Base-by-base conservation (phyloP, 768 basidiomycete species). In the Pisolithus orientalis region DNA sequence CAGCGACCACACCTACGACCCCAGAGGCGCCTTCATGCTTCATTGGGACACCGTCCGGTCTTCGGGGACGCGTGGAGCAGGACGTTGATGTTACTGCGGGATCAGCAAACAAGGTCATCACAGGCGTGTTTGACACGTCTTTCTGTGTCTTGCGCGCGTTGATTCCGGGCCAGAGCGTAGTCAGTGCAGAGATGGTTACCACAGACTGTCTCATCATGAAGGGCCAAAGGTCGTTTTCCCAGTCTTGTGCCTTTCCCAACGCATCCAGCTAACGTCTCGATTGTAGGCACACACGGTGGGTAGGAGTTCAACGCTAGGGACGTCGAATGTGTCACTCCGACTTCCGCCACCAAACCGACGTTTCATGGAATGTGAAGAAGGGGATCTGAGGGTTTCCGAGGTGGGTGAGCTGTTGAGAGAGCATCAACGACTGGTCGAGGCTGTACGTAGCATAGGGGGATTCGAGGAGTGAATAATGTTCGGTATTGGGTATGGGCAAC, bases 51-150 rank as follows among this genome's bases (percentile, higher is more conserved):
- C 78, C 78, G 1, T 27, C 25, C 0, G 75, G 80, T 46, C 67
- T 94, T n/a, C 79, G 90, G 0, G 80, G 81, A 9, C 77, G 87
- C 42, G 87, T 93, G 9, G 87, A 81, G 57, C 89, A 91, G 62
- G 84, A 84, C 55, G 87, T 89, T 14, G 86, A 87, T 53, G 82
- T 80, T 0, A 81, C 93, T 38, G 81, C 87, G 0, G 90, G 82
- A n/a, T 85, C 87, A 0, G 94, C 94, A 16, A 84, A 82, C 65
- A 82, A 84, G 52, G 82, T 86, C 44, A 69, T 91, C 48, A 84
- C 78, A 5, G 93, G 90, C 24, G 92, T 96, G 49, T 87, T 95
- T 45, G 93, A 95, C 64, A 82, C 90, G 0, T 90, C 89, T 2
- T 93, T 94, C 68, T 88, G 90, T 16, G 88, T 93, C 56, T 74